Evolutionary conservation across 495 filamentous ascomycete genomes (phyloP).

Genomic region (Lineolata rhizophorae): DNA sequence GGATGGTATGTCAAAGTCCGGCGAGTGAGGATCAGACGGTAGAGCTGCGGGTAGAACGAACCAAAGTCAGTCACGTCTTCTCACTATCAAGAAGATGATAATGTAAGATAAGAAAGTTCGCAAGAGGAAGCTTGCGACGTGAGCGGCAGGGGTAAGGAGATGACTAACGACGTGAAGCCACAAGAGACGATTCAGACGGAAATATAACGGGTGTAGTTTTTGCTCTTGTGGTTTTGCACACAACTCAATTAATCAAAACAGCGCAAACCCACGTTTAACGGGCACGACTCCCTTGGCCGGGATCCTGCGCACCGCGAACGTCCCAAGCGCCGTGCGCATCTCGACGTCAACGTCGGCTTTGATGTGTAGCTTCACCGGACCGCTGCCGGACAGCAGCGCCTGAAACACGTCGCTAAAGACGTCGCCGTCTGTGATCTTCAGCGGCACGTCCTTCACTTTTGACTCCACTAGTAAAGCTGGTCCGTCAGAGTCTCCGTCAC

Average conservation of each 20-base stretch:
- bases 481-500: constrained; percentile 14
- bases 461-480: constrained; percentile 49
- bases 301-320: constrained; percentile 55
- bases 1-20: too few relatives aligned
- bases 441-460: constrained; percentile 48
- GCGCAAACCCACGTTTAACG: constrained; percentile 54
- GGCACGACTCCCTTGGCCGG: constrained; percentile 68
- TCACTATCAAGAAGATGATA: too few relatives aligned
- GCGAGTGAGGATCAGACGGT: constrained; percentile 1
- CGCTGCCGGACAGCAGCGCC: constrained; percentile 47
- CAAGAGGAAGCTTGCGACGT: too few relatives aligned
- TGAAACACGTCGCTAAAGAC: constrained; percentile 56
- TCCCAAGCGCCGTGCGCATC: constrained; percentile 56
- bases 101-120: too few relatives aligned
- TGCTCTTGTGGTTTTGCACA: too few relatives aligned
- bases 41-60: constrained; percentile 5
- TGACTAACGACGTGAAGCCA: too few relatives aligned
- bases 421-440: constrained; percentile 56
- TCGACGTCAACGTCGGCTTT: constrained; percentile 68
- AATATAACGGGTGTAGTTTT: too few relatives aligned
- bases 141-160: too few relatives aligned
- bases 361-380: constrained; percentile 40
- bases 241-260: constrained; percentile 20
- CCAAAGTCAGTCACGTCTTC: constrained; percentile 8
- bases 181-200: too few relatives aligned